A percentile compares a stretch with the other conserved stretches of the same genome.
Conservation (phyloP, 257 asterid genomes). For the Gynochthodes officinalis region DNA sequence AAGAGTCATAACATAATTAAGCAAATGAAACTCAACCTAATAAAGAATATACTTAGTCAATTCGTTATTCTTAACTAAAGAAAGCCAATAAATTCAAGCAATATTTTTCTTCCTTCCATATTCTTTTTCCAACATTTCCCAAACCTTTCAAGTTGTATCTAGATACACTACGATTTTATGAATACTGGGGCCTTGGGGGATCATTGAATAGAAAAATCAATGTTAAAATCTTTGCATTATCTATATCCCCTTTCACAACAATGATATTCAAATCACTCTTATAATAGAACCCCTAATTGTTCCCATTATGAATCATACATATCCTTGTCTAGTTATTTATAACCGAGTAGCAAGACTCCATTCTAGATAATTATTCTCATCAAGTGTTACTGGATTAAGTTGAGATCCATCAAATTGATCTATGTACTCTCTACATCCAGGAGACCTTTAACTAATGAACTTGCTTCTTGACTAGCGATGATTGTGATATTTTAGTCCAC, state of each 20-base stretch:
- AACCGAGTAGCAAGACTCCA: no score
- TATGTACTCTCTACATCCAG: not conserved
- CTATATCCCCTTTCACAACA: no score
- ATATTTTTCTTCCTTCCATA: not conserved
- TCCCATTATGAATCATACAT: not conserved
- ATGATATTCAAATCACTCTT: no score
- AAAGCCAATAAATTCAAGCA: not conserved
- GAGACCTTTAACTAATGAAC: not conserved
- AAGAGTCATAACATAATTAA: no score
- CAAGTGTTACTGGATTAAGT: not conserved
- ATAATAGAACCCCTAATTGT: not conserved
- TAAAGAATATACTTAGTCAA: no score
- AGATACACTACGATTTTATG: no score
- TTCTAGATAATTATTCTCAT: no score
- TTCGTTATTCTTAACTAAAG: not conserved
- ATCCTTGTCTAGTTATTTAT: no score
- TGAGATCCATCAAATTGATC: not conserved
- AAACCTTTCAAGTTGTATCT: no score
- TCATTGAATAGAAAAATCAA: not conserved
- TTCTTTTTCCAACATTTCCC: not conserved
- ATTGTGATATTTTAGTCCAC: not conserved
- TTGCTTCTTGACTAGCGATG: not conserved
- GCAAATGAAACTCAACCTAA: no score
- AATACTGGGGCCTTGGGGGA: no score
- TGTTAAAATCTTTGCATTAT: no score